phyloP scores from a whole-genome alignment of 441 rosid species.

The Gossypium aridum region DNA sequence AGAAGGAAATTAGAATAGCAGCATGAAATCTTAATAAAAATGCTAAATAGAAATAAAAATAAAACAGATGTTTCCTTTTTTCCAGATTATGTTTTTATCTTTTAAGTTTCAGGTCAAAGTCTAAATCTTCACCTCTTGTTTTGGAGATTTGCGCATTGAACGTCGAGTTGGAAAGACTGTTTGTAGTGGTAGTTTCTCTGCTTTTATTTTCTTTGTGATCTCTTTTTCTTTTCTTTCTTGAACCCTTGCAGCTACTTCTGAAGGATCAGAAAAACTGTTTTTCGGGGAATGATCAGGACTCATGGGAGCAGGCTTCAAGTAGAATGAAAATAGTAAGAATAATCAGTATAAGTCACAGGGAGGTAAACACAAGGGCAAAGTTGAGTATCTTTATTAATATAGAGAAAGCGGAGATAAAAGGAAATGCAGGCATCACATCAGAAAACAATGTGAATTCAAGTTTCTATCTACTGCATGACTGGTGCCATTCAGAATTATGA shows the following conservation, averaged over 20 bases:
- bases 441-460: neutral
- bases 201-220: constrained; percentile 19
- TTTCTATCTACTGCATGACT: neutral
- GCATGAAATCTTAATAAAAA: neutral
- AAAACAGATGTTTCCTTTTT: neutral
- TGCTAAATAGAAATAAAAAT: neutral
- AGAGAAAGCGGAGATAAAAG: neutral
- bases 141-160: constrained; percentile 20
- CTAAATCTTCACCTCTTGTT: constrained; percentile 27
- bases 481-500: neutral
- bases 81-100: neutral
- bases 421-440: neutral
- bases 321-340: constrained; percentile 9
- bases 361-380: neutral
- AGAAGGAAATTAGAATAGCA: neutral
- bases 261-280: constrained; percentile 5
- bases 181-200: constrained; percentile 26
- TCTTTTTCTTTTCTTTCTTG: constrained; percentile 25
- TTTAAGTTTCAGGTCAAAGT: neutral
- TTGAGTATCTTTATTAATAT: neutral
- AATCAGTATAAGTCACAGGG: neutral
- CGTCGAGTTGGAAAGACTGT: constrained; percentile 21
- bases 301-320: constrained; percentile 20
- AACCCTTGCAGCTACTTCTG: constrained; percentile 22
- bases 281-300: constrained; percentile 18